A percentile compares a stretch with the other conserved stretches of the same genome.
Conservation (phyloP, 1,139 yeast genomes). For the Barnettozyma hawaiiensis region DNA sequence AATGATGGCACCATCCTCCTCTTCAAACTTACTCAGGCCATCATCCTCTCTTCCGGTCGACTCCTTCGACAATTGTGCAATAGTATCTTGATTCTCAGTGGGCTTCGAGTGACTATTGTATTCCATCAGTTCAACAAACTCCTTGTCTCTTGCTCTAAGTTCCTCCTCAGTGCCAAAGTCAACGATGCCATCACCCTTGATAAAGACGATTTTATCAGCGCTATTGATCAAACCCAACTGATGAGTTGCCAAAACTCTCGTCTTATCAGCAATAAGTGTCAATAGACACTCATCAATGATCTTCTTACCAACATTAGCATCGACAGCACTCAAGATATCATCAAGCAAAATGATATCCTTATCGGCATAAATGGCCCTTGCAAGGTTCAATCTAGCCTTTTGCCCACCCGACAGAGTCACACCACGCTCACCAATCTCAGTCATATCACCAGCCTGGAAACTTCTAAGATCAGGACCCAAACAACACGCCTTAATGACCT, state of each 20-base stretch:
- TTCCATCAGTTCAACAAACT: conserved; percentile 10
- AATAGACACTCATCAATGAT: conserved; percentile 64
- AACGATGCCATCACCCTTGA: conserved; percentile 55
- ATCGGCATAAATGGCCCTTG: conserved; percentile 72
- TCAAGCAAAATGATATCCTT: conserved; percentile 66
- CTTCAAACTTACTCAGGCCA: conserved; percentile 31
- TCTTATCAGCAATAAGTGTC: conserved; percentile 51
- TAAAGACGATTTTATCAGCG: conserved; percentile 63
- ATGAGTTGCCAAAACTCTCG: conserved; percentile 79
- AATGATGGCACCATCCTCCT: conserved; percentile 34
- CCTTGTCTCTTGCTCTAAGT: conserved; percentile 35
- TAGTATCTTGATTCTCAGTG: conserved; percentile 2
- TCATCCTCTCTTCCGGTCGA: conserved; percentile 28
- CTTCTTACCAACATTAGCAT: conserved; percentile 79
- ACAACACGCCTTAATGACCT: conserved; percentile 57
- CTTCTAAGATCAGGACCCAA: conserved; percentile 59
- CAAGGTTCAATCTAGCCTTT: conserved; percentile 66
- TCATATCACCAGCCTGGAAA: conserved; percentile 72
- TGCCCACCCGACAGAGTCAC: conserved; percentile 90
- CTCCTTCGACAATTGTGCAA: conserved; percentile 15
- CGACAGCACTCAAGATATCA: conserved; percentile 86
- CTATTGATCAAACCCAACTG: conserved; percentile 60
- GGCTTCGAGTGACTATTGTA: conserved; percentile 2
- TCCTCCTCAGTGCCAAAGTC: conserved; percentile 50
- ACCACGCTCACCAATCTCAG: conserved; percentile 90